Conservation (phyloP, 495 filamentous ascomycete species). For the Penicillium flavigenum region DNA sequence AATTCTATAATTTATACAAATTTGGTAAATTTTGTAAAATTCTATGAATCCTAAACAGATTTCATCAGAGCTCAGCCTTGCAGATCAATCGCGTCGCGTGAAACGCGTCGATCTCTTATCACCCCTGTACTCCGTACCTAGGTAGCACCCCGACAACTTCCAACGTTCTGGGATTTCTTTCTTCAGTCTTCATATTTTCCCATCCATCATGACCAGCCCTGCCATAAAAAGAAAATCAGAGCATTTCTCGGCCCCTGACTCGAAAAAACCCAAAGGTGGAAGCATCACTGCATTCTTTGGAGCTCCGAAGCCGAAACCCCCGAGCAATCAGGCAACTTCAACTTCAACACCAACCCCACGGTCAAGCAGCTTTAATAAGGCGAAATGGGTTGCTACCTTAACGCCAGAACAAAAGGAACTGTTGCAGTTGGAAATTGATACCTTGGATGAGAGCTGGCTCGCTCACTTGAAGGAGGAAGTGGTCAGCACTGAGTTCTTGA, state of each 20-base stretch:
- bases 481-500: conserved; percentile 71
- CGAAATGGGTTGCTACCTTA: conserved; percentile 76
- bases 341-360: conserved; percentile 20
- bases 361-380: conserved; percentile 73
- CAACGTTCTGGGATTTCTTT: not conserved
- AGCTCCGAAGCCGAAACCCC: conserved; percentile 48
- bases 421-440: conserved; percentile 85
- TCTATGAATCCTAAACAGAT: not conserved
- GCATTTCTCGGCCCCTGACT: conserved; percentile 30
- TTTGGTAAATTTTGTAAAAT: not conserved
- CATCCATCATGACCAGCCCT: conserved; percentile 33
- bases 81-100: conserved; percentile 17
- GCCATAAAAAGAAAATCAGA: conserved; percentile 39
- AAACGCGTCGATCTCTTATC: conserved; percentile 21
- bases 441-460: conserved; percentile 87
- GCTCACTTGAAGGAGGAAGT: conserved; percentile 82
- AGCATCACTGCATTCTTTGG: conserved; percentile 69
- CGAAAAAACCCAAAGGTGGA: conserved; percentile 67
- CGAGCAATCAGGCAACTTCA: conserved; percentile 23
- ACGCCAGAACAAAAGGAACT: conserved; percentile 78
- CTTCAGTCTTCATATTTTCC: conserved; percentile 1
- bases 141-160: not conserved
- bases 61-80: not conserved
- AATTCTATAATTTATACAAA: not conserved
- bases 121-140: not conserved